Conservation (phyloP, 73 alveolate species). For the Breviolum minutum region DNA sequence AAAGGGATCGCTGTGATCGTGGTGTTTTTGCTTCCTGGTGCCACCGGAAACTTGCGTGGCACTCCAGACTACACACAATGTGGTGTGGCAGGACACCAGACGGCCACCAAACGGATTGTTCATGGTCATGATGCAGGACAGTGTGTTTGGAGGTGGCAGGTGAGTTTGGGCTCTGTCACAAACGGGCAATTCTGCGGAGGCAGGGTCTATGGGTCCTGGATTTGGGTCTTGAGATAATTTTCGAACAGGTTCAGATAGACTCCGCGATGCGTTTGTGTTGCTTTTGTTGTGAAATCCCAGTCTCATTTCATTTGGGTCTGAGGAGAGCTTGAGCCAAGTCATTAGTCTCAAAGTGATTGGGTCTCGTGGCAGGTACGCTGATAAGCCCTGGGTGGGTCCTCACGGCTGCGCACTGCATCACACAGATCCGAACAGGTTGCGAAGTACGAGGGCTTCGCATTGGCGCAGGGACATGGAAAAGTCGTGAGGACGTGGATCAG, state of each 20-base stretch:
- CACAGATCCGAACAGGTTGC: constrained; percentile 12
- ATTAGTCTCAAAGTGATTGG: neutral
- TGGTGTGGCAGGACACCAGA: constrained; percentile 35
- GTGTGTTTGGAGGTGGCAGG: constrained; percentile 94
- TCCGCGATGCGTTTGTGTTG: too few species aligned
- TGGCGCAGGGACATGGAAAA: constrained; percentile 62
- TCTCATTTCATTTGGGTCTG: too few species aligned
- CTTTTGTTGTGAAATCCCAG: too few species aligned
- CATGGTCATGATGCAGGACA: constrained; percentile 72
- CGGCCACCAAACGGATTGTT: constrained; percentile 15
- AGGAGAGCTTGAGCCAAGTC: too few species aligned
- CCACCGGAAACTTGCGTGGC: neutral
- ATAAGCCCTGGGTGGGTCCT: constrained; percentile 77
- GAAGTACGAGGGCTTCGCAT: constrained; percentile 54
- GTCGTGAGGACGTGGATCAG: constrained; percentile 26
- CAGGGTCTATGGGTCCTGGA: neutral
- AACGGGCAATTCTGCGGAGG: constrained; percentile 79
- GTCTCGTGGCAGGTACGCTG: constrained; percentile 16
- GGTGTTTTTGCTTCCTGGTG: neutral
- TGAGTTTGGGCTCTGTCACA: constrained; percentile 44
- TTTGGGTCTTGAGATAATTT: too few species aligned
- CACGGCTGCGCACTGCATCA: constrained; percentile 69
- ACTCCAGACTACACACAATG: neutral
- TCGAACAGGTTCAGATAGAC: too few species aligned
- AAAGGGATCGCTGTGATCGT: too few species aligned